These are phyloP conservation scores for Lodderomyces parapsilosis DNA, from an alignment of 1,139 yeast genomes.

Conservation along the genomic window DNA sequence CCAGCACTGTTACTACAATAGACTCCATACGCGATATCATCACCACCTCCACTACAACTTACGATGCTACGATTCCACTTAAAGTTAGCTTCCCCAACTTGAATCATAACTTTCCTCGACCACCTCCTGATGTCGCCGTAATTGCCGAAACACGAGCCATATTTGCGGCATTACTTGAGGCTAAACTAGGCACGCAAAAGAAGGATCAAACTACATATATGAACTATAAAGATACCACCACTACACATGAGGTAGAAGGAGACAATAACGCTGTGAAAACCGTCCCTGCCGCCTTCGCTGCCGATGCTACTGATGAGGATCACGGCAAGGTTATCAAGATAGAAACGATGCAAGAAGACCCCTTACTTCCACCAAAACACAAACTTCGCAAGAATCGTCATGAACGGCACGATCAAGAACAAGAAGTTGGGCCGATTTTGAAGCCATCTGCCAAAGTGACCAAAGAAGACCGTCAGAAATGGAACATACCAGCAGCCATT, in stretches of 20 bases:
- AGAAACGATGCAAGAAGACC: constrained; percentile 59
- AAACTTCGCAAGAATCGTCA: constrained; percentile 73
- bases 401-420: constrained; percentile 61
- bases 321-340: constrained; percentile 27
- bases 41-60: constrained; percentile 6
- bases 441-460: constrained; percentile 48
- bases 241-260: too few relatives aligned
- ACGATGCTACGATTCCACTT: constrained; percentile 43
- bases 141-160: constrained; percentile 15
- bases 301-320: constrained; percentile 17
- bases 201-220: constrained; percentile 1
- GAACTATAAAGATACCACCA: constrained; percentile 13
- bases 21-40: not conserved
- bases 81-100: constrained; percentile 39
- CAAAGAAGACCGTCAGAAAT: constrained; percentile 72
- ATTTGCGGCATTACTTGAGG: constrained; percentile 23
- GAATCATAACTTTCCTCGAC: constrained; percentile 40
- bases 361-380: constrained; percentile 81
- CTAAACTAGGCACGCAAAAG: constrained; percentile 16
- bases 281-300: too few relatives aligned
- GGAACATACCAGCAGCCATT: constrained; percentile 90
- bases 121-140: constrained; percentile 30
- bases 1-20: not conserved
- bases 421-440: constrained; percentile 39
- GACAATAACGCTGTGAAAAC: too few relatives aligned